phyloP scores from a whole-genome alignment of 164 flowering plant genomes.

The Chimonanthus salicifolius region DNA sequence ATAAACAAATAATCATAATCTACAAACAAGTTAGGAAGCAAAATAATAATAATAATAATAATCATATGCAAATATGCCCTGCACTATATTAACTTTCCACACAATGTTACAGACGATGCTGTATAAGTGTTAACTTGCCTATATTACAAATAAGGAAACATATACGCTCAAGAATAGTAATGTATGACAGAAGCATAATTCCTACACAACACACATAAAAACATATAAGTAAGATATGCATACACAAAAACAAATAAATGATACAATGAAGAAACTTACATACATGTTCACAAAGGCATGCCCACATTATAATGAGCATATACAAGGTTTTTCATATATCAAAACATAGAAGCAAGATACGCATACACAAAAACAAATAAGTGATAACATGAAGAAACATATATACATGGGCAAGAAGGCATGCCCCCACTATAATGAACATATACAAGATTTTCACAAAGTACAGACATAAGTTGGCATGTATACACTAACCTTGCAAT shows the following conservation, averaged over 20 bases:
- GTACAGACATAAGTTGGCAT: neutral
- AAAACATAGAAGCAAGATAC: neutral
- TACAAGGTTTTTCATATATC: neutral
- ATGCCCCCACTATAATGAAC: neutral
- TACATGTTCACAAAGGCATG: neutral
- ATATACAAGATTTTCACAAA: neutral
- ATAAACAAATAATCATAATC: too few species aligned
- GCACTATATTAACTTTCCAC: too few species aligned
- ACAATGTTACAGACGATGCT: too few species aligned
- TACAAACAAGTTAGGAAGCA: too few species aligned
- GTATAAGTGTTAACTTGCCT: too few species aligned
- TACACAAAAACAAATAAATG: neutral
- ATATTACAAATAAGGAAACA: too few species aligned
- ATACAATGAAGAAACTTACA: neutral
- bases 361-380: neutral
- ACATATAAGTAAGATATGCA: neutral
- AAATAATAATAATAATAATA: too few species aligned
- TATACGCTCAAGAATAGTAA: too few species aligned
- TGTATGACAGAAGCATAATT: too few species aligned
- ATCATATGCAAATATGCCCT: too few species aligned
- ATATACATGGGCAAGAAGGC: neutral
- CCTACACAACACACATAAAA: too few species aligned
- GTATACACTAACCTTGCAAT: constrained; percentile 68
- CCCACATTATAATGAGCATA: neutral
- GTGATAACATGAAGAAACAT: neutral